phyloP scores from a whole-genome alignment of 1,139 yeast genomes.

The Geotrichum phurueaensis region DNA sequence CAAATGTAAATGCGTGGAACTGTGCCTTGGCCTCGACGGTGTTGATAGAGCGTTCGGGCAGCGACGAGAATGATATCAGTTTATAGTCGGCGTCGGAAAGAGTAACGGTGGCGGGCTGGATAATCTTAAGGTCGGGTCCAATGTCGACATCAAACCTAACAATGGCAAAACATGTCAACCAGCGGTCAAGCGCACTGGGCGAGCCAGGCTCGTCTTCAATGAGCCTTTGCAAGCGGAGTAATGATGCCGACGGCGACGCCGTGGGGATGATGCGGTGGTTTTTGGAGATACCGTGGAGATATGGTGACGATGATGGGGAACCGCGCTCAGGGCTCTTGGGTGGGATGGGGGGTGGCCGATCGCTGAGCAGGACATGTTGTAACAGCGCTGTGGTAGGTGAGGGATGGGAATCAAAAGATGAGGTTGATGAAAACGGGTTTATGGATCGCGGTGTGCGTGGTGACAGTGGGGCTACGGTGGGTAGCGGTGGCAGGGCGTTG shows the following conservation, averaged over 20 bases:
- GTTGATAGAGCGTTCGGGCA: slow-evolving; percentile 27
- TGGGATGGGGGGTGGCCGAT: slow-evolving; percentile 4
- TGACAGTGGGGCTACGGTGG: not conserved
- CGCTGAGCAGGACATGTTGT: not conserved
- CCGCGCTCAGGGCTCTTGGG: slow-evolving; percentile 5
- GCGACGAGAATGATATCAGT: slow-evolving; percentile 28
- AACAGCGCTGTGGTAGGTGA: not conserved
- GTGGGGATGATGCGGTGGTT: not conserved
- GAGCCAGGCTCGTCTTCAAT: slow-evolving; percentile 21
- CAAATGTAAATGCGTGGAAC: slow-evolving; percentile 25
- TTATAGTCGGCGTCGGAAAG: slow-evolving; percentile 29
- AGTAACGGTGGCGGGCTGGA: slow-evolving; percentile 25
- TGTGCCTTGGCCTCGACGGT: slow-evolving; percentile 11
- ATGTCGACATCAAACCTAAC: slow-evolving; percentile 35
- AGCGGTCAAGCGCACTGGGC: slow-evolving; percentile 22
- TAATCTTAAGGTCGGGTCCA: slow-evolving; percentile 33
- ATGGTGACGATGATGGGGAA: not conserved
- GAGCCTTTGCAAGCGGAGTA: slow-evolving; percentile 27
- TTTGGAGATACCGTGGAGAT: not conserved
- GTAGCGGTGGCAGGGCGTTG: not conserved
- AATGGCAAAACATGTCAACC: slow-evolving; percentile 30
- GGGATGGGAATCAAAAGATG: not conserved
- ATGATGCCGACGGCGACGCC: slow-evolving; percentile 23
- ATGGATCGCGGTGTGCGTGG: slow-evolving; percentile 1
- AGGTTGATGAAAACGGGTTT: not conserved